Evolutionary conservation across 495 filamentous ascomycete genomes (phyloP), one percentile per base, ranked within the genome.

Genomic region (Neurospora sp.): DNA sequence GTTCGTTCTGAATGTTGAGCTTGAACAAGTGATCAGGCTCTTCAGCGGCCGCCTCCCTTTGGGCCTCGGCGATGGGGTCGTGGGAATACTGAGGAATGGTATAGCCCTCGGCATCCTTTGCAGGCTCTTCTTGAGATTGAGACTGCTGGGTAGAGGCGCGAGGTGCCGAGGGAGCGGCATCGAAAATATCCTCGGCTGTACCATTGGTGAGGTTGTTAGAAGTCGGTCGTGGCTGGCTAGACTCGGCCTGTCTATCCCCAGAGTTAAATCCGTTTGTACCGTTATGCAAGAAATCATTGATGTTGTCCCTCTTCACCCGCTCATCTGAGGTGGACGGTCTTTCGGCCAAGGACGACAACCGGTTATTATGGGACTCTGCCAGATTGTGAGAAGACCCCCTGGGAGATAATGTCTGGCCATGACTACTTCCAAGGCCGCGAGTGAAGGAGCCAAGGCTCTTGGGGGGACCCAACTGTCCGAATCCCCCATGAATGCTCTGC

Each of bases 1-100:
- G 95, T 73, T 96, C 92, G 75, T 93, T 94, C 74, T 93, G 88
- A 75, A 99, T 99, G 73, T 91, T 96, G 36, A 99, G 84, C 80
- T 96, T 98, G 83, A 97, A 92, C 72, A 91, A 86, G 69, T 93
- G 91, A 43, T 93, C 92, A 71, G 80, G 81, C 80, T 90, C 85
- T 74, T 82, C 89, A 70, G 83, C 85, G 31, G 89, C 85, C 48
- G 92, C 92, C 82, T 96, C 94, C 76, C 87, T 89, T 80, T 97
- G 87, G 15, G 93, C 94, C 77, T 91, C 90, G 19, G 92, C 91
- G 70, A 96, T 97, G 34, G 94, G 92, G 78, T 97, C 94, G 74
- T 90, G 86, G 54, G 84, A 85, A 10, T 88, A 79, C 21, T 89
- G 86, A 21, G 91, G 91, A 31, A 95, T 88, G 21, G 86, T 91